A percentile compares a stretch with the other conserved stretches of the same genome.
Evolutionary conservation across 2,329 filamentous ascomycete genomes (phyloP).

Genomic region (Beauveria pseudobassiana): DNA sequence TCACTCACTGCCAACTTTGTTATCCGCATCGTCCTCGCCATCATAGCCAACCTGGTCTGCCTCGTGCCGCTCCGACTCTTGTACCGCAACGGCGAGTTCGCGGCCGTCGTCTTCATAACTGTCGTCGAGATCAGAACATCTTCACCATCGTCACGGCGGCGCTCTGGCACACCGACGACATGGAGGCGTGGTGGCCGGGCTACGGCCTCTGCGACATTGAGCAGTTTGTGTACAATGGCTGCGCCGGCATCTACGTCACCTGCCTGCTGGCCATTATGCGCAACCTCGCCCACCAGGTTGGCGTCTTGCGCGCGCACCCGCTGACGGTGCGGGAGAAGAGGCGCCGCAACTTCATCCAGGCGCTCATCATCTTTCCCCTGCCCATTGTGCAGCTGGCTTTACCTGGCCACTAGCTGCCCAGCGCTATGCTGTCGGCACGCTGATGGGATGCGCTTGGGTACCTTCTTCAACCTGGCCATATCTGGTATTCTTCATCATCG

Average conservation of each 20-base stretch:
- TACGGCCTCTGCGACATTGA: slow-evolving; percentile 47
- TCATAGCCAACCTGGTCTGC: slow-evolving; percentile 37
- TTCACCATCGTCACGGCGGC: slow-evolving; percentile 42
- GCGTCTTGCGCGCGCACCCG: slow-evolving; percentile 32
- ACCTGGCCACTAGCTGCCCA: slow-evolving; percentile 39
- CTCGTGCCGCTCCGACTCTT: slow-evolving; percentile 46
- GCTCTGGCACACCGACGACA: slow-evolving; percentile 47
- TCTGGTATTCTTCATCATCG: slow-evolving; percentile 40
- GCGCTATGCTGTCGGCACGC: slow-evolving; percentile 41
- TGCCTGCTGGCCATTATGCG: slow-evolving; percentile 48
- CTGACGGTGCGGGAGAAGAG: slow-evolving; percentile 34
- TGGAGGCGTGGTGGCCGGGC: slow-evolving; percentile 43
- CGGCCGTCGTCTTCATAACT: slow-evolving; percentile 42
- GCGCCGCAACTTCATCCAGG: slow-evolving; percentile 37
- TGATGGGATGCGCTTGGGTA: slow-evolving; percentile 41
- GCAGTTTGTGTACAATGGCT: slow-evolving; percentile 38
- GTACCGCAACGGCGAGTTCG: slow-evolving; percentile 45
- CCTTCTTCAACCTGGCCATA: slow-evolving; percentile 40
- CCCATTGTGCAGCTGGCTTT: slow-evolving; percentile 41
- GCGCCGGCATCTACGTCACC: slow-evolving; percentile 39
- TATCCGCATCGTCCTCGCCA: slow-evolving; percentile 39
- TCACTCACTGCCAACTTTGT: slow-evolving; percentile 38
- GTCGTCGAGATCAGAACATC: slow-evolving; percentile 39
- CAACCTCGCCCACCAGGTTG: slow-evolving; percentile 44
- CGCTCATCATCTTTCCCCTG: slow-evolving; percentile 47